Percentiles rank a stretch among this genome's conserved stretches.
Conservation (phyloP, 345 rosid species). For the Reutealis trisperma region DNA sequence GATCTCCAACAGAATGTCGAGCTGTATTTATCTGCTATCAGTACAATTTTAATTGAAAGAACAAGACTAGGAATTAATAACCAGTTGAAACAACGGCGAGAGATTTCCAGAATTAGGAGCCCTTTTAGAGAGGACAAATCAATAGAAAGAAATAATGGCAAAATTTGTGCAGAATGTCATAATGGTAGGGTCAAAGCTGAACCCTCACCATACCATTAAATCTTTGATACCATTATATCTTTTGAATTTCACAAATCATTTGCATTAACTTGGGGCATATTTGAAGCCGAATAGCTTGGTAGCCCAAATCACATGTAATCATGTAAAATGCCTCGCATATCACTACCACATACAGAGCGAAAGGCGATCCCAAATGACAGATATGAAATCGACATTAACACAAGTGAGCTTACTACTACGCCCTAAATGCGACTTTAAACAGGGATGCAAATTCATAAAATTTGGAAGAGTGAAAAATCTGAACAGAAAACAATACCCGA, state of each 20-base stretch:
- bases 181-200: not conserved
- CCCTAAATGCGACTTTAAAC: not conserved
- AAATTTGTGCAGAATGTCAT: not conserved
- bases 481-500: not conserved
- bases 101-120: not conserved
- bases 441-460: conserved; percentile 12
- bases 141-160: too few relatives aligned
- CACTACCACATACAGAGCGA: not conserved
- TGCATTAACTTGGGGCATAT: conserved; percentile 1
- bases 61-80: not conserved
- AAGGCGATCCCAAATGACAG: not conserved
- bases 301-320: not conserved
- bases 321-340: not conserved
- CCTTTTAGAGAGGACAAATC: not conserved
- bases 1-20: not conserved
- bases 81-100: not conserved
- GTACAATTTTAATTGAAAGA: not conserved
- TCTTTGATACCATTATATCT: not conserved
- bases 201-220: not conserved
- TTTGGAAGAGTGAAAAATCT: not conserved
- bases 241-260: not conserved
- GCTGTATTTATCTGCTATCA: not conserved
- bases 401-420: not conserved
- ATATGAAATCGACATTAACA: not conserved
- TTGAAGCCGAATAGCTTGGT: not conserved